phyloP scores from a whole-genome alignment of 164 flowering plant species.

The Aristolochia fimbriata region DNA sequence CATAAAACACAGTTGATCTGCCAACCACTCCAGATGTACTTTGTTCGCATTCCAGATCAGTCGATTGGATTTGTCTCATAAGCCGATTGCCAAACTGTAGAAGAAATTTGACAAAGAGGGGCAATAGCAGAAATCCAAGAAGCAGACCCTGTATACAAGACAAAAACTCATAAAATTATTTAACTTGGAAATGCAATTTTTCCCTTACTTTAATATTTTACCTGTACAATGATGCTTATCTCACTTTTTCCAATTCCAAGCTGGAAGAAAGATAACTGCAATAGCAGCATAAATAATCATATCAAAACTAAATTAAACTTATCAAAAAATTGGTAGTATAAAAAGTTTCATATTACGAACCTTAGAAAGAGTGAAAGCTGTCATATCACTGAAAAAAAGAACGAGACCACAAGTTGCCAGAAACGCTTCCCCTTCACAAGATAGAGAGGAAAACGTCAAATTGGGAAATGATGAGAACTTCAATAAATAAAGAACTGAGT shows the following conservation, averaged over 20 bases:
- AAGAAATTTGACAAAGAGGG: slow-evolving; percentile 39
- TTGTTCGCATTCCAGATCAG: slow-evolving; percentile 10
- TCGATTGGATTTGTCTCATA: slow-evolving; percentile 9
- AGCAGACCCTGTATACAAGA: slow-evolving; percentile 57
- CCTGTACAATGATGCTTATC: slow-evolving; percentile 77
- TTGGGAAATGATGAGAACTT: background rate
- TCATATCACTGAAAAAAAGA: slow-evolving; percentile 76
- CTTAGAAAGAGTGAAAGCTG: slow-evolving; percentile 49
- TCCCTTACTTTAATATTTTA: slow-evolving; percentile 13
- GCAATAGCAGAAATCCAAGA: slow-evolving; percentile 70
- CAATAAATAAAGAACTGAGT: background rate
- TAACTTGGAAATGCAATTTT: slow-evolving; percentile 1
- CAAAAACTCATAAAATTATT: slow-evolving; percentile 5
- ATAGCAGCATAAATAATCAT: slow-evolving; percentile 13
- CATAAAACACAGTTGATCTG: slow-evolving; percentile 54
- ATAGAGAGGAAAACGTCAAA: background rate
- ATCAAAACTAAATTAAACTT: background rate
- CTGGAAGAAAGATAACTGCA: slow-evolving; percentile 22
- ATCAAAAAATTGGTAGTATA: background rate
- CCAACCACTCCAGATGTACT: slow-evolving; percentile 24
- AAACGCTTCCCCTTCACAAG: slow-evolving; percentile 70
- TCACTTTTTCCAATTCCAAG: slow-evolving; percentile 56
- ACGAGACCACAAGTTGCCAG: slow-evolving; percentile 70
- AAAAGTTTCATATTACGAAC: slow-evolving; percentile 20
- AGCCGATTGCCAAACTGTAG: slow-evolving; percentile 23